Percentiles rank a stretch among this genome's conserved stretches.
phyloP scores from a whole-genome alignment of 257 asterid genomes.

The Ilex asprella region DNA sequence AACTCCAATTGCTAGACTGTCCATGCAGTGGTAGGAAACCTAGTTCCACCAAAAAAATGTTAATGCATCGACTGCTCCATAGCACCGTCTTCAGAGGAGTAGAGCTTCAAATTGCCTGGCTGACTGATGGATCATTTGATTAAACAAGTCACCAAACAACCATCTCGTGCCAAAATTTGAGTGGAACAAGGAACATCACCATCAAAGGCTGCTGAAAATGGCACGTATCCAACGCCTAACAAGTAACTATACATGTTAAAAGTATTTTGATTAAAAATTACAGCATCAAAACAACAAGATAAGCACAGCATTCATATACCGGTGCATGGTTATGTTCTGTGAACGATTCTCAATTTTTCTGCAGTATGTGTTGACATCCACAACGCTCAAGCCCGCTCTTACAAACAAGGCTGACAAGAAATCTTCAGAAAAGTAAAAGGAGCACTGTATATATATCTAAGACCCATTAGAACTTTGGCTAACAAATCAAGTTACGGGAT shows the following conservation, averaged over 20 bases:
- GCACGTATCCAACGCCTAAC: slow-evolving; percentile 81
- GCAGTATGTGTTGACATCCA: slow-evolving; percentile 45
- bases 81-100: too few relatives aligned
- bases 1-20: too few relatives aligned
- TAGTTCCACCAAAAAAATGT: too few relatives aligned
- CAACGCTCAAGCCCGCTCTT: slow-evolving; percentile 46
- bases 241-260: neutral
- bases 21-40: too few relatives aligned
- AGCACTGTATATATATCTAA: slow-evolving; percentile 44
- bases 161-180: slow-evolving; percentile 1
- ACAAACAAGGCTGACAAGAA: slow-evolving; percentile 47
- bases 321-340: slow-evolving; percentile 42
- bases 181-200: slow-evolving; percentile 6
- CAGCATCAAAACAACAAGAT: neutral
- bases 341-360: slow-evolving; percentile 51
- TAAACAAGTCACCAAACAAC: neutral
- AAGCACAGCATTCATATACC: slow-evolving; percentile 27
- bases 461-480: slow-evolving; percentile 10
- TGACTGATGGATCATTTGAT: neutral
- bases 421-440: slow-evolving; percentile 65
- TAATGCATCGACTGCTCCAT: too few relatives aligned
- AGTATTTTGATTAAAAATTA: neutral
- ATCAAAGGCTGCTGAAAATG: slow-evolving; percentile 39
- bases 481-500: neutral
- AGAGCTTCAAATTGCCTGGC: too few relatives aligned